Percentiles rank a stretch among this genome's conserved stretches.
Evolutionary conservation across 148 eudicot species (phyloP).

Genomic region (Fallopia convolvulus): DNA sequence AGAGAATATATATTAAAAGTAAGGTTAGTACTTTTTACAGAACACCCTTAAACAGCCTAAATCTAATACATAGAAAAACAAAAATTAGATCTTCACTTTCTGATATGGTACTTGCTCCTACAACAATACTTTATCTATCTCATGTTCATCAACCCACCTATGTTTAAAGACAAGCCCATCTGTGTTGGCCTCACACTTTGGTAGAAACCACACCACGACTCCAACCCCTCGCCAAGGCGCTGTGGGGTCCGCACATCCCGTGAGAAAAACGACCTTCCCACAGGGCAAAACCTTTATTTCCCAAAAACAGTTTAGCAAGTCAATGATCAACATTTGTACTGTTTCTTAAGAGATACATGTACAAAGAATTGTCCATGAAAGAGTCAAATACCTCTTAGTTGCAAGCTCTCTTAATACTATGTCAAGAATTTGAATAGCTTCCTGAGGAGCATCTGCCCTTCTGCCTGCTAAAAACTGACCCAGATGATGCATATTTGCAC

Average conservation of each 20-base stretch:
- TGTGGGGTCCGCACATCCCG: conserved; percentile 50
- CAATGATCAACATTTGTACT: conserved; percentile 2
- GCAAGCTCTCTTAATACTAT: conserved; percentile 63
- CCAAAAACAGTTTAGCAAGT: neutral
- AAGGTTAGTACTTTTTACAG: neutral
- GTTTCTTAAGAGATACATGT: neutral
- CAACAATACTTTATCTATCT: neutral
- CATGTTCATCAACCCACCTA: conserved; percentile 28
- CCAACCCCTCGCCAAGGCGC: conserved; percentile 59
- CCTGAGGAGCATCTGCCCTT: conserved; percentile 57
- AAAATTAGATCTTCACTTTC: neutral
- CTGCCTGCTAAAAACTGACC: conserved; percentile 61
- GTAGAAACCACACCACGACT: conserved; percentile 75
- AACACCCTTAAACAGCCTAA: neutral
- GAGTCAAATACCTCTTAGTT: conserved; percentile 33
- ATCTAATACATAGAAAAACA: too few relatives aligned
- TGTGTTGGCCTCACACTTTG: conserved; percentile 74
- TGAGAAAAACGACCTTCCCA: conserved; percentile 64
- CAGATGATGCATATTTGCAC: conserved; percentile 52
- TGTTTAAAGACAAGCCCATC: conserved; percentile 70
- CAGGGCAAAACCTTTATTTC: conserved; percentile 38
- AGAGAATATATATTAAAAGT: too few relatives aligned
- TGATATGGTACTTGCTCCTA: neutral
- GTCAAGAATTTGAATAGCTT: conserved; percentile 58
- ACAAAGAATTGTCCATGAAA: neutral